Base-by-base conservation (phyloP, 176 grass and related monocot species). In the Eleusine coracana region DNA sequence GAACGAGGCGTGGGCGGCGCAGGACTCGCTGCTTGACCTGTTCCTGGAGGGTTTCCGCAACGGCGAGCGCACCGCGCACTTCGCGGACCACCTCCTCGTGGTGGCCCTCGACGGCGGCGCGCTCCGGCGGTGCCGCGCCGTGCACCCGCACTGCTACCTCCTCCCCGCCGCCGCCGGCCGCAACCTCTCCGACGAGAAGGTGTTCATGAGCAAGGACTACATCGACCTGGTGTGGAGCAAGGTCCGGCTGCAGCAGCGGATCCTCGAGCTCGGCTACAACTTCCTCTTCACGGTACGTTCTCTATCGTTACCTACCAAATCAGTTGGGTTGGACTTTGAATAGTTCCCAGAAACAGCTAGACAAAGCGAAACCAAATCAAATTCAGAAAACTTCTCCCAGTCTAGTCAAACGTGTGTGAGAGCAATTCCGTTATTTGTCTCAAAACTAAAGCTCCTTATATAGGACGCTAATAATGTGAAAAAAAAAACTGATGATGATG, bases 141-240 rank as follows among this genome's bases (percentile, higher is more conserved):
- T 97, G 70, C 94, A 97, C 84, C 81, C 76, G 48, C 87, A 93
- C 81, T 93, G 94, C 81, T 97, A 91, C 80, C 78, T 87, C 74
- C 91, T 97, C 60, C 54, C 70, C 25, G n/a, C 40, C 0, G 70
- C 65, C 60, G 69, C 48, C 27, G 84, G 49, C n/a, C 68, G 70
- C 41, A 80, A 93, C 76, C 86, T 97, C 16, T 80, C 91, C 37
- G 73, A 20, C 29, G 91, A 91, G 77, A 97, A 97, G 82, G 81
- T 91, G 84, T 97, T 83, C 86, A 97, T 91, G 94, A 87, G 88
- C 56, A 73, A 87, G 41, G 94, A 91, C 69, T 97, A 97, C 83
- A 37, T 97, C 18, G 88, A 97, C 46, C 87, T 97, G 70, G 94
- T 97, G 4, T 97, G 94, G 94, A 97, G 86, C 71, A 97, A 97